These are phyloP conservation scores for Chaetomium sp. DNA, from an alignment of 2,329 filamentous ascomycete genomes.

Conservation along the genomic window DNA sequence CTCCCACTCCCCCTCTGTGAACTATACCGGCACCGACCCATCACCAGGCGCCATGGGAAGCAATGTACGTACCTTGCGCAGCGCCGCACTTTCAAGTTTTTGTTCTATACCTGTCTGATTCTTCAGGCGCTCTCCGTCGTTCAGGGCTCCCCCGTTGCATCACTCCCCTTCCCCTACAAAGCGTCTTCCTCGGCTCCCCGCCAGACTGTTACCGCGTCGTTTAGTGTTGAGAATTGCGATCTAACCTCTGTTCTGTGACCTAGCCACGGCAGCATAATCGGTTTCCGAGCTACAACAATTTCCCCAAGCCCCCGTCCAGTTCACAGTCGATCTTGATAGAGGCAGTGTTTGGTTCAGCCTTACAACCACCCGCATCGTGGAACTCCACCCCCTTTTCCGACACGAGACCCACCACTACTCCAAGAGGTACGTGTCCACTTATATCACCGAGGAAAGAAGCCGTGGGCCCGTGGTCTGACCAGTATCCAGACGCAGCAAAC, in stretches of 20 bases:
- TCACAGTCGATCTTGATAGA: too few species aligned
- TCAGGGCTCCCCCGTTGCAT: too few species aligned
- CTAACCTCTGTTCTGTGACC: neutral
- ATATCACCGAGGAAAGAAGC: neutral
- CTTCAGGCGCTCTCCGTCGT: too few species aligned
- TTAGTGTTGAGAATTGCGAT: neutral
- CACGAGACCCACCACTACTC: conserved; percentile 36
- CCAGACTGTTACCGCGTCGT: too few species aligned
- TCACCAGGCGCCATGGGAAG: conserved; percentile 6
- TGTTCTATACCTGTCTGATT: conserved; percentile 2
- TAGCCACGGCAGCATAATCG: conserved; percentile 33
- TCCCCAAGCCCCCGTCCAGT: conserved; percentile 16
- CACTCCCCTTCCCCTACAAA: neutral
- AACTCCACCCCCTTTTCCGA: conserved; percentile 38
- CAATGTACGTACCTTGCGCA: conserved; percentile 5
- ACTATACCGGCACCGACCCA: neutral
- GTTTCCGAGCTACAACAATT: conserved; percentile 31
- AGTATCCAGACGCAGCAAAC: conserved; percentile 33
- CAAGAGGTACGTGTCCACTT: conserved; percentile 22
- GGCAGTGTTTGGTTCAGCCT: conserved; percentile 23
- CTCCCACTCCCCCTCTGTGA: neutral
- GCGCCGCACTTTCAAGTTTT: conserved; percentile 1
- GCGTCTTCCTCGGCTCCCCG: too few species aligned
- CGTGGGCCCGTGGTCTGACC: conserved; percentile 17
- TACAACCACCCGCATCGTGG: conserved; percentile 44